These are phyloP conservation scores for Chaetoceros tenuissimus DNA, from an alignment of 108 stramenopile species.

Conservation along the genomic window DNA sequence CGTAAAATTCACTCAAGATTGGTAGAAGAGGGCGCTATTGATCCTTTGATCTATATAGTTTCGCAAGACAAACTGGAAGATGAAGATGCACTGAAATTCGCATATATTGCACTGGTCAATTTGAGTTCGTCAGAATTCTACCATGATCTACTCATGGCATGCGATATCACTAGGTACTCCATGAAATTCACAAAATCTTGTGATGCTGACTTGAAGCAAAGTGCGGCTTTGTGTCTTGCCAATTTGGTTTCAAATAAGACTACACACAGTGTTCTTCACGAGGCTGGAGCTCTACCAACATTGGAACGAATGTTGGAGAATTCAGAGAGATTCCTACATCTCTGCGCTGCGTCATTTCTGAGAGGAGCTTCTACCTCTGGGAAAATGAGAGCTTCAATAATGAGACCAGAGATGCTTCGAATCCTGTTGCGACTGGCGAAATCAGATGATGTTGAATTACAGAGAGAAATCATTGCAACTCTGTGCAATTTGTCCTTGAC, in stretches of 20 bases:
- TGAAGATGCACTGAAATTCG: slow-evolving; percentile 65
- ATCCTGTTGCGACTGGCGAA: slow-evolving; percentile 50
- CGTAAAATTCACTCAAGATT: slow-evolving; percentile 47
- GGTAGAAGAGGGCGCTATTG: slow-evolving; percentile 55
- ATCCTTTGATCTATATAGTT: slow-evolving; percentile 22
- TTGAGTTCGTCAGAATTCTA: slow-evolving; percentile 46
- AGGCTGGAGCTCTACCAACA: background rate
- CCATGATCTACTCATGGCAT: slow-evolving; percentile 41
- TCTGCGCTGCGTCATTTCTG: slow-evolving; percentile 50
- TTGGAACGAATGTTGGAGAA: slow-evolving; percentile 11
- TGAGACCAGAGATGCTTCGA: slow-evolving; percentile 37
- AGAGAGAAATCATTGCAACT: slow-evolving; percentile 65
- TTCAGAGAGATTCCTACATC: slow-evolving; percentile 25
- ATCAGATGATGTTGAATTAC: slow-evolving; percentile 61
- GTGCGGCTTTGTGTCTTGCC: slow-evolving; percentile 50
- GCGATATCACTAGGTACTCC: slow-evolving; percentile 33
- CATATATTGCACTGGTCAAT: slow-evolving; percentile 65
- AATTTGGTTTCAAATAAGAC: slow-evolving; percentile 58
- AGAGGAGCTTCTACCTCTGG: slow-evolving; percentile 61
- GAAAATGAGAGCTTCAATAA: slow-evolving; percentile 42
- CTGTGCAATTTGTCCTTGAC: slow-evolving; percentile 75
- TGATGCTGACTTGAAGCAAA: slow-evolving; percentile 60
- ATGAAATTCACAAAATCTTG: slow-evolving; percentile 34
- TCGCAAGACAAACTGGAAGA: slow-evolving; percentile 27
- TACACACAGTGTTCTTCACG: slow-evolving; percentile 33